A percentile compares a stretch with the other conserved stretches of the same genome.
These are phyloP conservation scores for Beauveria sp. DNA, from an alignment of 2,329 filamentous ascomycete genomes.

Conservation along the genomic window DNA sequence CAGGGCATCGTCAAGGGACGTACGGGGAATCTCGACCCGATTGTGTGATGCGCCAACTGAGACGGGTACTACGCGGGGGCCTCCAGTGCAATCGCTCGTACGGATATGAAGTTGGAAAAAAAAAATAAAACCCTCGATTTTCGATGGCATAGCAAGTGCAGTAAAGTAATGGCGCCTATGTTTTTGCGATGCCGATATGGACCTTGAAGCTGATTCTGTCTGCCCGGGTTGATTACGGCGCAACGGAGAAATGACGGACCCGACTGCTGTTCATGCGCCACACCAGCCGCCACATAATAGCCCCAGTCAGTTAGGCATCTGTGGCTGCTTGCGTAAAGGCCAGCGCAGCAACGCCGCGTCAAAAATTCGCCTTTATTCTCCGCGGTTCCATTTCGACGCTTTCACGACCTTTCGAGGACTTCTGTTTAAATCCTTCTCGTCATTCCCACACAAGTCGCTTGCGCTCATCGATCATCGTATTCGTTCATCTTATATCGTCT, in stretches of 20 bases:
- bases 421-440: neutral
- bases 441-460: neutral
- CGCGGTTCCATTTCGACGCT: conserved; percentile 3
- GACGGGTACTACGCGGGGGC: too few relatives aligned
- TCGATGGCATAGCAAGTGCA: too few relatives aligned
- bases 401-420: neutral
- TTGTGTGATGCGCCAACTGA: conserved; percentile 16
- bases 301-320: neutral
- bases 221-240: neutral
- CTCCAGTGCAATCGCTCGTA: too few relatives aligned
- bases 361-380: conserved; percentile 11
- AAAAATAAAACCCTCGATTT: too few relatives aligned
- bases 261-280: neutral
- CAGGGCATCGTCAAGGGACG: conserved; percentile 41
- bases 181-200: neutral
- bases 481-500: neutral
- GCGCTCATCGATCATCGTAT: neutral
- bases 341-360: conserved; percentile 6
- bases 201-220: neutral
- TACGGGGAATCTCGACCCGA: conserved; percentile 31
- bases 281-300: neutral
- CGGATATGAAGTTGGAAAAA: too few relatives aligned
- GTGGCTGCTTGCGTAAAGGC: conserved; percentile 8
- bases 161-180: too few relatives aligned
- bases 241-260: neutral